Evolutionary conservation across 805 yeast genomes (phyloP), one percentile per base, ranked within the genome.

Genomic region (Blastobotrys robertii): DNA sequence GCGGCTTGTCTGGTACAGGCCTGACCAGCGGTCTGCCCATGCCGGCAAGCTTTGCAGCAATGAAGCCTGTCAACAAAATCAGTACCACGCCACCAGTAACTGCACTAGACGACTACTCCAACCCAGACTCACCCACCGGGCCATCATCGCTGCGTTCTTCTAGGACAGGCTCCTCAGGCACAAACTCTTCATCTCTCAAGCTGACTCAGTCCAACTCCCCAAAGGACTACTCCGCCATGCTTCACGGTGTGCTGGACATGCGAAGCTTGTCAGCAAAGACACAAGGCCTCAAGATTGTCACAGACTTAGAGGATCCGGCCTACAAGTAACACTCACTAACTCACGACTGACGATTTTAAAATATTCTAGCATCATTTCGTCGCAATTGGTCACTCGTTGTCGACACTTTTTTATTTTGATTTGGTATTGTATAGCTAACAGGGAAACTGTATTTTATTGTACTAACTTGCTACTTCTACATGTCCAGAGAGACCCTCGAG

Each of bases 401-500:
- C 25, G 25, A 19, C 25, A 19, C 25, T 30, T 37, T 37, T 30
- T 37, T 25, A 8, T 22, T 28, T 37, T 34, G n/a, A n/a, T 34
- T 34, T n/a, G 10, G 35, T 33, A 33, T 33, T 33, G 13, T 30
- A 30, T 11, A 30, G 32, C 11, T n/a, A 30, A 10, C 32, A n/a
- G 12, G 11, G 11, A 34, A 7, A 10, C 14, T 14, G 13, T 12
- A 10, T 13, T 7, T 12, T 6, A 19, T n/a, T 13, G 15, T 22
- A n/a, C 31, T 10, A n/a, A 7, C 15, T 9, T 9, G 16, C 22
- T 22, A n/a, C 31, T 10, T 28, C 19, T 7, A n/a, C 11, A 4
- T 32, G 31, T 19, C 34, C 31, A 12, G 33, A 9, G 28, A 48
- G 32, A n/a, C 38, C 34, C n/a, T 84, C 95, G 64, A 88, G 69